Evolutionary conservation across 176 grass and related monocot genomes (phyloP), one percentile per base, ranked within the genome.

Genomic region (Musa schizocarpa): DNA sequence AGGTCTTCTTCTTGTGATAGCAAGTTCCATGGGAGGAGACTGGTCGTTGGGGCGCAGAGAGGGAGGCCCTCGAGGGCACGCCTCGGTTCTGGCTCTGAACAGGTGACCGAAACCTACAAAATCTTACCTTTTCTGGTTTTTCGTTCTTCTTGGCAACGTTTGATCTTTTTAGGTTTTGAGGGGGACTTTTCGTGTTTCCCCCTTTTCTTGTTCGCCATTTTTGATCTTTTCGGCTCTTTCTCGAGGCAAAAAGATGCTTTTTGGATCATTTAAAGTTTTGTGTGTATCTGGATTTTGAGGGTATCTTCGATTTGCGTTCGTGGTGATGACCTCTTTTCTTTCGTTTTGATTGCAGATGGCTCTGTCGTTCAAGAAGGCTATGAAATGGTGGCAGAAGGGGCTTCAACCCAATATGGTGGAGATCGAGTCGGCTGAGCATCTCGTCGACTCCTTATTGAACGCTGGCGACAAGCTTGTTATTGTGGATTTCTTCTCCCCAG

Each of bases 401-500:
- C 65, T 88, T 11, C 88, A 95, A 27, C 76, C 95, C 65, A 94
- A 99, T 81, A 92, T 99, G 91, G 72, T 80, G 63, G 95, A 99
- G 85, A 76, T 94, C 27, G 86, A 83, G 75, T 94, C 95, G 14
- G 85, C 95, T 23, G 84, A 92, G 59, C 91, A 99, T 81, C 83
- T 99, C 24, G 88, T 85, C 54, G 82, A 84, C 24, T 87, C 88
- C 1, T 63, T 99, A 69, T 43, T 51, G 62, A 88, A 89, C 73
- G 86, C 88, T 17, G 95, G 88, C 3, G 86, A 99, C 79, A 78
- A 65, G 64, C 95, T 99, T 20, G 88, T 95, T 19, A 73, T 99
- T 9, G 84, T 89, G 50, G 91, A 99, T 82, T 95, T 99, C 74
- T 99, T 94, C 81, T 94, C 95, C 68, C 95, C 95, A 13, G 86